Evolutionary conservation across 148 eudicot genomes (phyloP), one percentile per base, ranked within the genome.

Genomic region (Amaranthus palmeri): DNA sequence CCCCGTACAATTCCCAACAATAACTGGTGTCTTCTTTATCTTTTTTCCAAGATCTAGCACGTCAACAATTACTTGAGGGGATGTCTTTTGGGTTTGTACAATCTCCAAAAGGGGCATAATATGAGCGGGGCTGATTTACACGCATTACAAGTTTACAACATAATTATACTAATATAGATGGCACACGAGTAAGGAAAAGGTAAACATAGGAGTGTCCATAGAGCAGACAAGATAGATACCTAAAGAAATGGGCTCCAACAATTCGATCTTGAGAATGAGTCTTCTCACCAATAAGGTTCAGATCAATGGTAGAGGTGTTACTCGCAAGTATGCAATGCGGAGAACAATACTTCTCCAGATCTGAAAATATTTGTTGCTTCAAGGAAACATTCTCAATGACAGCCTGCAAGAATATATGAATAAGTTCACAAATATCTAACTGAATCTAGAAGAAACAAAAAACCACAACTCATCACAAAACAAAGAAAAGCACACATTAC

Each of bases 91-190:
- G 43, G 97, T 93, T 14, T 96, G 95, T 61, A 93, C 98, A 68
- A 93, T 93, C 85, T 91, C 98, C 75, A 93, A 70, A 74, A 93
- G 98, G 7, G 97, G 98, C 98, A 93, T 93, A 70, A 93, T 76
- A 80, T 93, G 98, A 48, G 97, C 98, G 51, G 98, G 98, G 71
- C 98, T 93, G 86, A 74, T 79, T 42, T 15, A 69, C 40, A 72
- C 73, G 51, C 65, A 78, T 62, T 63, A 68, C n/a, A n/a, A n/a
- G n/a, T n/a, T n/a, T n/a, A n/a, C 75, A 67, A 44, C 7, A 49
- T 67, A 45, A 45, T 12, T 54, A 52, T 17, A 11, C 12, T 9
- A 68, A 61, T 4, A 52, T 2, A 48, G 15, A 43, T 69, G 66
- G 68, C 53, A 57, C 54, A 58, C 17, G 15, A 49, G 47, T 64